Percentiles rank a stretch among this genome's conserved stretches.
These are phyloP conservation scores for Ceratobasidium sp. DNA, from an alignment of 1,284 basidiomycete genomes.

Conservation along the genomic window DNA sequence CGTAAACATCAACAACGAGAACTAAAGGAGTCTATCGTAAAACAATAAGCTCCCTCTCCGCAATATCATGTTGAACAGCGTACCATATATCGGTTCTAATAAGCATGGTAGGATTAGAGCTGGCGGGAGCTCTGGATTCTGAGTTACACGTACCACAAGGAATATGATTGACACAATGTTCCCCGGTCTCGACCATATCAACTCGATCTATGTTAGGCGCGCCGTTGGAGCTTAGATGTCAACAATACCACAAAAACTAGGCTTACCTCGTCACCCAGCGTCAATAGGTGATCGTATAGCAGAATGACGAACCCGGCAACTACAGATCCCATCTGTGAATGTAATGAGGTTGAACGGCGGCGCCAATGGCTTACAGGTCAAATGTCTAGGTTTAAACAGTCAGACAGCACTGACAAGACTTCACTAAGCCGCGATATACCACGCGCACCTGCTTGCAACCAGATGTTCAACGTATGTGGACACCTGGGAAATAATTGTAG, in stretches of 20 bases:
- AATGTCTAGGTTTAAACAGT: background rate
- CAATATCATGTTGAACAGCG: background rate
- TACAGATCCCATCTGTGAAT: background rate
- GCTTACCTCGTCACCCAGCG: slow-evolving; percentile 36
- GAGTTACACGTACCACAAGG: slow-evolving; percentile 8
- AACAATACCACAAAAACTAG: too few relatives aligned
- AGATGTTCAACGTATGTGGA: slow-evolving; percentile 19
- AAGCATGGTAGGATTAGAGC: background rate
- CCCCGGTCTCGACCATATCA: slow-evolving; percentile 20
- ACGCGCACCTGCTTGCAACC: background rate
- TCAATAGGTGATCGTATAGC: slow-evolving; percentile 39
- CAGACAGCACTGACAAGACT: background rate
- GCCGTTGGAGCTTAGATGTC: background rate
- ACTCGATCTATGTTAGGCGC: slow-evolving; percentile 7
- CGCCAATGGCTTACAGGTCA: slow-evolving; percentile 5
- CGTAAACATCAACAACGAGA: slow-evolving; percentile 36
- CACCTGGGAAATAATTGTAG: background rate
- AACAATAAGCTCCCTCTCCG: background rate
- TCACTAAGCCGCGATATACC: too few relatives aligned
- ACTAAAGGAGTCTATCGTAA: slow-evolving; percentile 29
- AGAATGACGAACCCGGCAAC: slow-evolving; percentile 45
- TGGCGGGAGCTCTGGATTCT: too few relatives aligned
- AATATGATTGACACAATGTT: slow-evolving; percentile 35
- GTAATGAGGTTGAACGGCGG: background rate
- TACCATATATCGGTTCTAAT: slow-evolving; percentile 35